These are phyloP conservation scores for Trichoderma sp. DNA, from an alignment of 2,329 filamentous ascomycete species.

Conservation along the genomic window DNA sequence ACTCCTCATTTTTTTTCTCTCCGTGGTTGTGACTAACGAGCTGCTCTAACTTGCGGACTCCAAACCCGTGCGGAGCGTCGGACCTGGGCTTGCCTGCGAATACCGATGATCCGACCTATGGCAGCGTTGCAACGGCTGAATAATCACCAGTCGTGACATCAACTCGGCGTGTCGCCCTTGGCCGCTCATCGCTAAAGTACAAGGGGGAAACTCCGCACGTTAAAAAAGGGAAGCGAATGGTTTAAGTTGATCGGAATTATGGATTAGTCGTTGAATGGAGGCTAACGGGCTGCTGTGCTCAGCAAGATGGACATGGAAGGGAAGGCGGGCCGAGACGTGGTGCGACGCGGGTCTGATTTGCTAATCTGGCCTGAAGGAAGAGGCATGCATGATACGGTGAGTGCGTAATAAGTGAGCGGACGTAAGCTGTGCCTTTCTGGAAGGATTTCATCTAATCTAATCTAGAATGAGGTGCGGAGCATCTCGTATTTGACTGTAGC, in stretches of 20 bases:
- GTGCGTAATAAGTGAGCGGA: background rate
- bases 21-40: background rate
- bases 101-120: slow-evolving; percentile 13
- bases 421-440: background rate
- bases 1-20: background rate
- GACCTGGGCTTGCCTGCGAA: slow-evolving; percentile 3
- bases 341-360: background rate
- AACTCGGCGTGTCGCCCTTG: background rate
- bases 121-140: background rate
- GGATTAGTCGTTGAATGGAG: background rate
- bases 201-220: slow-evolving; percentile 13
- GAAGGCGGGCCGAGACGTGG: background rate
- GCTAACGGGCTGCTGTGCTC: background rate
- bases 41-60: slow-evolving; percentile 2
- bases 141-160: slow-evolving; percentile 12
- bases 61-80: slow-evolving; percentile 10
- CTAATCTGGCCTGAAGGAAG: background rate
- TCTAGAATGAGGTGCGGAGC: background rate
- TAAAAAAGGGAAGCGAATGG: background rate
- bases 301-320: background rate
- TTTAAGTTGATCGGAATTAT: background rate
- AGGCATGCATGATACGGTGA: background rate
- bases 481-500: background rate
- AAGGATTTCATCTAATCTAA: background rate
- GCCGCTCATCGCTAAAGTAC: background rate